Percentiles rank a stretch among this genome's conserved stretches.
phyloP scores from a whole-genome alignment of 176 grass and related monocot species.

The Juncus inflexus region DNA sequence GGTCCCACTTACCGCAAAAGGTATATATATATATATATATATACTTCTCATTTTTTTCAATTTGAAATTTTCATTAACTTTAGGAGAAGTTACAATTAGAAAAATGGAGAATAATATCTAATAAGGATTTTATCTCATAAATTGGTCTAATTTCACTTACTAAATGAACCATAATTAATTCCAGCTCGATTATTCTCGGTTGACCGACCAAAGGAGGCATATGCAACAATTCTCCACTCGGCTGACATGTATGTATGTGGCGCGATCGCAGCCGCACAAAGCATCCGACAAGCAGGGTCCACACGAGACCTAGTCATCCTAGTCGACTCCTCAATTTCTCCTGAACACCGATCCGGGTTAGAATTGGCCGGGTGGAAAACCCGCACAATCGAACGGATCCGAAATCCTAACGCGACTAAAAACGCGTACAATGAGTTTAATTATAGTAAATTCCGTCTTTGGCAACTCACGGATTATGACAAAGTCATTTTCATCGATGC shows the following conservation, averaged over 20 bases:
- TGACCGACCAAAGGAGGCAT: constrained; percentile 34
- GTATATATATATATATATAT: background rate
- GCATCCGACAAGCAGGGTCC: constrained; percentile 58
- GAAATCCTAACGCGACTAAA: constrained; percentile 48
- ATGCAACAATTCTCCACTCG: constrained; percentile 70
- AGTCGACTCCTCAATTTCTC: constrained; percentile 41
- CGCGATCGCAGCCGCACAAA: constrained; percentile 59
- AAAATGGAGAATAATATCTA: too few relatives aligned
- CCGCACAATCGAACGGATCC: constrained; percentile 39
- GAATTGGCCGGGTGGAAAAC: constrained; percentile 56
- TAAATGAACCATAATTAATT: background rate
- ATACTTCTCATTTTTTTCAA: background rate
- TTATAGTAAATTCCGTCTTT: constrained; percentile 84
- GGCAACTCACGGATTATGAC: constrained; percentile 79
- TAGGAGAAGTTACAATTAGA: too few relatives aligned
- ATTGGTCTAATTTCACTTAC: too few relatives aligned
- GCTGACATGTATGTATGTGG: constrained; percentile 60
- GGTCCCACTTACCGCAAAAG: constrained; percentile 28
- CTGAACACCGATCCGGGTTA: constrained; percentile 38
- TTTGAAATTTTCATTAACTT: background rate
- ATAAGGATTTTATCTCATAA: too few relatives aligned
- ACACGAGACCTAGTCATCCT: constrained; percentile 59
- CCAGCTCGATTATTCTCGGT: constrained; percentile 35
- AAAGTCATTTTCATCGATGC: constrained; percentile 72
- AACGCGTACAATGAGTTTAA: constrained; percentile 78